phyloP scores from a whole-genome alignment of 805 yeast species.

The Komagataella mondaviorum region DNA sequence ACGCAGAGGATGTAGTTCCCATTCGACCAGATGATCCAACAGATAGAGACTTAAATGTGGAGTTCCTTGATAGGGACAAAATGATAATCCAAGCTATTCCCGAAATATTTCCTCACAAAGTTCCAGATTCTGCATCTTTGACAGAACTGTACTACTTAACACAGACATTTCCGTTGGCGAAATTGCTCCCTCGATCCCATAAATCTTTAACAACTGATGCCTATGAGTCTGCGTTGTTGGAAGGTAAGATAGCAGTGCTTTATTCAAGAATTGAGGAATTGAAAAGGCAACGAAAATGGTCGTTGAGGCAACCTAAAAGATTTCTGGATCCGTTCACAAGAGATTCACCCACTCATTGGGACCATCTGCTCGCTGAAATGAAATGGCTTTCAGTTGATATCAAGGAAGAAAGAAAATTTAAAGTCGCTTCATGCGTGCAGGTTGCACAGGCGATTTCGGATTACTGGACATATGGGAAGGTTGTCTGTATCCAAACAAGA shows the following conservation, averaged over 20 bases:
- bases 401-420: constrained; percentile 55
- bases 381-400: constrained; percentile 77
- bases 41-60: constrained; percentile 18
- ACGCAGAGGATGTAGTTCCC: constrained; percentile 9
- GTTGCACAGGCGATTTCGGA: constrained; percentile 65
- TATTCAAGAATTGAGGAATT: constrained; percentile 87
- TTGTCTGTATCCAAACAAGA: constrained; percentile 44
- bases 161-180: constrained; percentile 76
- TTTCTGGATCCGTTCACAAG: constrained; percentile 50
- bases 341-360: constrained; percentile 52
- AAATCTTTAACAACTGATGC: constrained; percentile 77
- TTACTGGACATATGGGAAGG: constrained; percentile 68
- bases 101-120: constrained; percentile 36
- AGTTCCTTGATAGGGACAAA: constrained; percentile 28
- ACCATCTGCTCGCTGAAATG: constrained; percentile 58
- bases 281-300: constrained; percentile 81
- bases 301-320: constrained; percentile 70
- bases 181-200: constrained; percentile 72
- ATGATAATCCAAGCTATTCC: constrained; percentile 32
- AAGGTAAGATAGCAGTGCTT: constrained; percentile 82
- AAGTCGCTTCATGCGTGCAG: constrained; percentile 53
- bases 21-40: constrained; percentile 15
- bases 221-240: constrained; percentile 74
- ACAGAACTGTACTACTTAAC: constrained; percentile 81
- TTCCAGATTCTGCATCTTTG: constrained; percentile 49